Evolutionary conservation across 2,329 filamentous ascomycete species (phyloP).

Genomic region (Calcarisporium arbuscula): DNA sequence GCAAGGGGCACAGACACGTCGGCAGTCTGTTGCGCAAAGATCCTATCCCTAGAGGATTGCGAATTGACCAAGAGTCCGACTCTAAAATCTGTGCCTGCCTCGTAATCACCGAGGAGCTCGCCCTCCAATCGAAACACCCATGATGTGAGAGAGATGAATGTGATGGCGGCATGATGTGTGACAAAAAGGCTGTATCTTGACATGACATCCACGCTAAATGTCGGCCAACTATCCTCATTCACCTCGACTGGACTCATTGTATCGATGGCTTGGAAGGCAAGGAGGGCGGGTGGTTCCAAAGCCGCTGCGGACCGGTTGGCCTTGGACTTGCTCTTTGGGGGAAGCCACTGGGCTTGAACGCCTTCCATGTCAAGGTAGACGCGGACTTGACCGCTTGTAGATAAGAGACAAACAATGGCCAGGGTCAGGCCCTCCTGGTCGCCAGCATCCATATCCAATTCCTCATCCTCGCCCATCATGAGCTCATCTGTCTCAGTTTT

Average conservation of each 20-base stretch:
- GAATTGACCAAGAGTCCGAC: slow-evolving; percentile 54
- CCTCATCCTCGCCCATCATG: slow-evolving; percentile 59
- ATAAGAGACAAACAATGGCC: slow-evolving; percentile 52
- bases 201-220: slow-evolving; percentile 54
- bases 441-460: slow-evolving; percentile 48
- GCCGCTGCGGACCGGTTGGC: slow-evolving; percentile 31
- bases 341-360: slow-evolving; percentile 61
- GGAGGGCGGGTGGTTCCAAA: slow-evolving; percentile 39
- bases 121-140: slow-evolving; percentile 60
- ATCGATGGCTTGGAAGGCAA: slow-evolving; percentile 58
- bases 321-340: slow-evolving; percentile 47
- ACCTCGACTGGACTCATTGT: slow-evolving; percentile 50
- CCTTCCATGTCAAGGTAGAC: slow-evolving; percentile 57
- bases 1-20: slow-evolving; percentile 44
- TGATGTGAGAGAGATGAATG: slow-evolving; percentile 51
- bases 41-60: slow-evolving; percentile 50
- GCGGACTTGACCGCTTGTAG: slow-evolving; percentile 54
- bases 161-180: slow-evolving; percentile 55
- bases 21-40: slow-evolving; percentile 47
- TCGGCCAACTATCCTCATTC: slow-evolving; percentile 52
- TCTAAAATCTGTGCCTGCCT: slow-evolving; percentile 55
- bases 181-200: slow-evolving; percentile 59
- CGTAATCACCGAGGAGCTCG: slow-evolving; percentile 50
- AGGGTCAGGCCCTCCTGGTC: slow-evolving; percentile 56
- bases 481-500: slow-evolving; percentile 54